Conservation (phyloP, 2,329 filamentous ascomycete genomes). For the Arthrocladium fulminans region DNA sequence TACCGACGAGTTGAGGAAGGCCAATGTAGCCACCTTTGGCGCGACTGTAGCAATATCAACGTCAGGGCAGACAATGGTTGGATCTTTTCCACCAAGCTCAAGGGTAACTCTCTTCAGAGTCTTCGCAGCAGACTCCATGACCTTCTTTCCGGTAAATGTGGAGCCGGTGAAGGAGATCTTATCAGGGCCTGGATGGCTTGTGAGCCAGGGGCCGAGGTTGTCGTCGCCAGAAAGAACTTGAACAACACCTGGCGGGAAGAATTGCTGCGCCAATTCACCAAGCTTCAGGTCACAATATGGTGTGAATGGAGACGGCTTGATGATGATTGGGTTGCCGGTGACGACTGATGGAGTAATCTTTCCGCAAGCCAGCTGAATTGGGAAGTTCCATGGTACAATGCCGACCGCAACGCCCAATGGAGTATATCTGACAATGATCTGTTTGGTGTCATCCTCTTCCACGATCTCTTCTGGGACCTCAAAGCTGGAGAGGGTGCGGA, state of each 20-base stretch:
- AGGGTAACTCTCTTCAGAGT: conserved; percentile 54
- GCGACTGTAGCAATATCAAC: conserved; percentile 47
- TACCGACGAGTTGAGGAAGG: conserved; percentile 46
- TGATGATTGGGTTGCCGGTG: conserved; percentile 48
- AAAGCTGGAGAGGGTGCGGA: conserved; percentile 14
- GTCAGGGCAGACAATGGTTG: conserved; percentile 51
- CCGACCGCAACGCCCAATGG: conserved; percentile 39
- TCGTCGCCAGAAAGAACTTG: conserved; percentile 54
- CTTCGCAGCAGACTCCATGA: conserved; percentile 48
- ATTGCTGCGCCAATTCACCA: conserved; percentile 47
- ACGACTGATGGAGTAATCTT: conserved; percentile 45
- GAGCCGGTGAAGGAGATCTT: conserved; percentile 60
- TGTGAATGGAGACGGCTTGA: conserved; percentile 52
- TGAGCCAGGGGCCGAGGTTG: conserved; percentile 51
- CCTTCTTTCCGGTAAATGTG: conserved; percentile 51
- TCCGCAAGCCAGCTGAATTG: conserved; percentile 34
- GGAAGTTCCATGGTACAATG: conserved; percentile 55
- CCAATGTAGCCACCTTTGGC: conserved; percentile 40
- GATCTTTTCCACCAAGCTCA: conserved; percentile 55
- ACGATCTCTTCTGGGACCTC: conserved; percentile 18
- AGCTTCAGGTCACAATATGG: conserved; percentile 45
- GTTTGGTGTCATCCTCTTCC: conserved; percentile 19
- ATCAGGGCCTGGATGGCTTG: conserved; percentile 49
- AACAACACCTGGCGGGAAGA: conserved; percentile 56
- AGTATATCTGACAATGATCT: conserved; percentile 27